Conservation (phyloP, 2,329 filamentous ascomycete species). For the Alternaria postmessia region DNA sequence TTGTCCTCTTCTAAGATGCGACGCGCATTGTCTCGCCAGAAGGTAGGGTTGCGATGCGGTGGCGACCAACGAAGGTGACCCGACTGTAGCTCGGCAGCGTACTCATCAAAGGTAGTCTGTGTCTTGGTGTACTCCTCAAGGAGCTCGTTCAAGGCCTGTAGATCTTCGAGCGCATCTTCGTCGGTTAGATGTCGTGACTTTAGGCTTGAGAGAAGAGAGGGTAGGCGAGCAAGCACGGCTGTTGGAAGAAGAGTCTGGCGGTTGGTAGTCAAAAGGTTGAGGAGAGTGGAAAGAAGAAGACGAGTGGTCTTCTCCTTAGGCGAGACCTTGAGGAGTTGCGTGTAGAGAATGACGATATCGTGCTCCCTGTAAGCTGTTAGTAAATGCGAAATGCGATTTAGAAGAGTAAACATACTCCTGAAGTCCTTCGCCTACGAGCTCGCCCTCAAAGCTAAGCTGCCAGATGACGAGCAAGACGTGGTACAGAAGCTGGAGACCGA, state of each 20-base stretch:
- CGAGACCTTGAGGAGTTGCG: constrained; percentile 88
- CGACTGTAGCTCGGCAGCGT: constrained; percentile 81
- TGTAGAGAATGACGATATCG: constrained; percentile 89
- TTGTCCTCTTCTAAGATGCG: constrained; percentile 86
- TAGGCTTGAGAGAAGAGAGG: constrained; percentile 66
- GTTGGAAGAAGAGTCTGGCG: constrained; percentile 76
- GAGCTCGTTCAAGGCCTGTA: constrained; percentile 62
- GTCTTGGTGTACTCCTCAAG: constrained; percentile 84
- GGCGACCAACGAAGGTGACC: constrained; percentile 93
- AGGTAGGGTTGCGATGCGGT: constrained; percentile 83
- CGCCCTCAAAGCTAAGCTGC: constrained; percentile 92
- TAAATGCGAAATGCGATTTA: background rate
- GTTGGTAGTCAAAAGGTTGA: constrained; percentile 82
- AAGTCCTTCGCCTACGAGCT: constrained; percentile 76
- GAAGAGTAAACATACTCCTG: constrained; percentile 71
- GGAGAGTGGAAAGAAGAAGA: constrained; percentile 85
- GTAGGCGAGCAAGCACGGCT: constrained; percentile 85
- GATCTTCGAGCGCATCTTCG: constrained; percentile 62
- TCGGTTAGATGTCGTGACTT: constrained; percentile 61
- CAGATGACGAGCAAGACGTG: constrained; percentile 92
- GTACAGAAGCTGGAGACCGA: constrained; percentile 92
- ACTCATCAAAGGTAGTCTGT: constrained; percentile 72
- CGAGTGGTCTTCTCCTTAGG: constrained; percentile 98
- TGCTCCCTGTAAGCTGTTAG: constrained; percentile 72
- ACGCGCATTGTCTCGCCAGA: constrained; percentile 91